Base-by-base conservation (phyloP, 2,329 filamentous ascomycete genomes). In the Nothophaeocryptopus gaeumannii region DNA sequence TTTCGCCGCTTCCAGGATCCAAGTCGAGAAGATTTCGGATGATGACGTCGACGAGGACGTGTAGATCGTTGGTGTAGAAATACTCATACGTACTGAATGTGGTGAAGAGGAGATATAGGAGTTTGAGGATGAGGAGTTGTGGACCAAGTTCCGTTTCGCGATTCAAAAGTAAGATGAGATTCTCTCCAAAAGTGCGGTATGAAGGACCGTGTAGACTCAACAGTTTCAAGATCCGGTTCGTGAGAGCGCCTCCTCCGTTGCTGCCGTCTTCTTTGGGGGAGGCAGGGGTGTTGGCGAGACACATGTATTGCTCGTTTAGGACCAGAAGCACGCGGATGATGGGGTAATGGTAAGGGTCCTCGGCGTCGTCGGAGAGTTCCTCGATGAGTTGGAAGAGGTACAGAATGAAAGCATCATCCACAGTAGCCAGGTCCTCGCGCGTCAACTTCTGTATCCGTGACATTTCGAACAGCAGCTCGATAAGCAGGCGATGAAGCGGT, bases 231-330 rank as follows among this genome's bases (percentile, higher is more conserved):
- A 99, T 89, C 59, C 91, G 85, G 66, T 99, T 99, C 3, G 93
- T 97, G 49, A 95, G 72, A 4, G 81, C 79, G n/a, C n/a, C n/a
- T 38, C 58, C 65, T 58, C 37, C 45, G 7, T 26, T 26, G 7
- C 20, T 26, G 20, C 45, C 50, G 11, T 62, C 34, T 67, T 59
- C 63, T 69, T 59, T 63, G 55, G 38, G 74, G 68, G 77, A 80
- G 52, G 79, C 87, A 60, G 76, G 79, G 75, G 20, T 54, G 39
- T 61, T 65, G 11, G 78, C 80, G 47, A 97, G 84, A 47, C 66
- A 68, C 88, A 99, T 95, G 71, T 96, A 99, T 71, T 99, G 93
- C 70, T 99, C 93, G 70, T 99, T 99, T 58, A 99, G 74, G 26
- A 97, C 91, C 61, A 99, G 81, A 89, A 99, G 70, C 42, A 97